Percentiles rank a stretch among this genome's conserved stretches.
These are phyloP conservation scores for Sporothrix brunneoviolacea DNA, from an alignment of 2,329 filamentous ascomycete genomes.

Conservation along the genomic window DNA sequence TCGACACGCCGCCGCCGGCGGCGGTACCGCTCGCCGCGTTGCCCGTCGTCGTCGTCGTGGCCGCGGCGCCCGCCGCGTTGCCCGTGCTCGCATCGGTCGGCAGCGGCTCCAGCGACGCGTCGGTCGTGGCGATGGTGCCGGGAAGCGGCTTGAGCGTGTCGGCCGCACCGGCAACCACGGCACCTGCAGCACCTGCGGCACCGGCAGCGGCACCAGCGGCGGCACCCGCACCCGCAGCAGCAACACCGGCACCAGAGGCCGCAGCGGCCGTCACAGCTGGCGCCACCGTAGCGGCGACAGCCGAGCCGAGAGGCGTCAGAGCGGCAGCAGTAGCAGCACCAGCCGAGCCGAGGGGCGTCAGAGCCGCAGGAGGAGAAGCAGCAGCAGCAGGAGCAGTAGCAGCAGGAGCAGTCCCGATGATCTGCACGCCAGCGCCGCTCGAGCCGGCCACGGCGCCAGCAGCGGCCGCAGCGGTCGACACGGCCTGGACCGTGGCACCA, in stretches of 20 bases:
- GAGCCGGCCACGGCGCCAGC: neutral
- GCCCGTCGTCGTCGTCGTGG: neutral
- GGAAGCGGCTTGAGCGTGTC: constrained; percentile 10
- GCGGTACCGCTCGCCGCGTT: neutral
- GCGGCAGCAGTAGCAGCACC: neutral
- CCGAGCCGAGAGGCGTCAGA: neutral
- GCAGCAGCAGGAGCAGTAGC: neutral
- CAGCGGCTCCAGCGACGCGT: constrained; percentile 10
- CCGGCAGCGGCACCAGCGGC: neutral
- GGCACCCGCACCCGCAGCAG: neutral
- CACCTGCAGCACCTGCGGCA: neutral
- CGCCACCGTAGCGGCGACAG: neutral
- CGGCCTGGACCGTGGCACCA: neutral
- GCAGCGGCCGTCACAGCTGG: neutral
- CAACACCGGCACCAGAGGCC: neutral
- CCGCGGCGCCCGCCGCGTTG: neutral
- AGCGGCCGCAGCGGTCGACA: neutral
- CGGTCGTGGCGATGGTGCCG: constrained; percentile 8
- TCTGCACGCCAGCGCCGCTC: neutral
- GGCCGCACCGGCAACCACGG: neutral
- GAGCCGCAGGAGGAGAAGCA: neutral
- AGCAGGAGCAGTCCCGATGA: neutral
- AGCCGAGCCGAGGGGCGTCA: neutral
- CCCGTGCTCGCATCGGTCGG: neutral
- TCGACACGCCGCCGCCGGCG: constrained; percentile 11